Evolutionary conservation across 78 protist species (phyloP), one percentile per base, ranked within the genome.

Genomic region (Thecamonas trahens): DNA sequence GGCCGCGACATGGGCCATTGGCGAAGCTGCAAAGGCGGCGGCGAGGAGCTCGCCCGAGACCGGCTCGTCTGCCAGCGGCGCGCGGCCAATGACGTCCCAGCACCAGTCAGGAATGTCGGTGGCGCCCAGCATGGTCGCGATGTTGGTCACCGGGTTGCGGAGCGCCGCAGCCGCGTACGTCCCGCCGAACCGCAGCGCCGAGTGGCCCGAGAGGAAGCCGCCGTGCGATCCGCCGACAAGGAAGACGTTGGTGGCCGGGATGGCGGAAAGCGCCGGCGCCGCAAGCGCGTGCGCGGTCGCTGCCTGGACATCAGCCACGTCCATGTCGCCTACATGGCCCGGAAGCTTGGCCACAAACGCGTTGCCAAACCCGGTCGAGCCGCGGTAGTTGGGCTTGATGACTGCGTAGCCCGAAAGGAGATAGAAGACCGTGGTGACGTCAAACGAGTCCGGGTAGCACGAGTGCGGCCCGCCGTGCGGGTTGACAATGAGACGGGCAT

Each of bases 31-130:
- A n/a, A n/a, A n/a, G n/a, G n/a, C n/a, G n/a, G n/a, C n/a, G n/a
- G n/a, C n/a, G n/a, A n/a, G n/a, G n/a, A n/a, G n/a, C n/a, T n/a
- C n/a, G n/a, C n/a, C n/a, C n/a, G n/a, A n/a, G n/a, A n/a, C n/a
- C n/a, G n/a, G n/a, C n/a, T n/a, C n/a, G n/a, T n/a, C n/a, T n/a
- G n/a, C n/a, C n/a, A n/a, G n/a, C n/a, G n/a, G n/a, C n/a, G n/a
- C n/a, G n/a, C n/a, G n/a, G n/a, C n/a, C n/a, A n/a, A n/a, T n/a
- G n/a, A n/a, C n/a, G n/a, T n/a, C n/a, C n/a, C n/a, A 26, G 52
- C 47, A 69, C 83, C 83, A 78, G 60, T 78, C 83, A 18, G 76
- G 76, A 55, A 78, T 72, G 45, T 78, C 83, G 26, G 83, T 66
- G 1, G 8, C 52, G 40, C 65, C 18, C 8, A 31, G 18, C 76